phyloP scores from a whole-genome alignment of 2,329 filamentous ascomycete species.

The Colletotrichum orchidophilum region DNA sequence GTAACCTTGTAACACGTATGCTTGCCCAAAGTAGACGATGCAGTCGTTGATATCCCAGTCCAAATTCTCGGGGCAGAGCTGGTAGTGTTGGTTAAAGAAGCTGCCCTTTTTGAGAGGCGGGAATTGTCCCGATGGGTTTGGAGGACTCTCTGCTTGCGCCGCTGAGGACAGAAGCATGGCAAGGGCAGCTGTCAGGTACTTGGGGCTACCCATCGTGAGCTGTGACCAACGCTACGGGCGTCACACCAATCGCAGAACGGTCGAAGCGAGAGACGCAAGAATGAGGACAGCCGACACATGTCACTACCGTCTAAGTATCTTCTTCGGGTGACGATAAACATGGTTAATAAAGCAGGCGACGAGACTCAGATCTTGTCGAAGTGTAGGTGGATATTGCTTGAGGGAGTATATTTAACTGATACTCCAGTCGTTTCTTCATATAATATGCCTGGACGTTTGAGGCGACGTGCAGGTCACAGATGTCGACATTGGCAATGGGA shows the following conservation, averaged over 20 bases:
- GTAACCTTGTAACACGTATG: not conserved
- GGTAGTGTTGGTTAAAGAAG: conserved; percentile 41
- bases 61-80: conserved; percentile 48
- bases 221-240: not conserved
- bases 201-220: not conserved
- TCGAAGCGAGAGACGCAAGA: not conserved
- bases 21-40: conserved; percentile 44
- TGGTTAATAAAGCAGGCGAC: not conserved
- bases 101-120: conserved; percentile 36
- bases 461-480: not conserved
- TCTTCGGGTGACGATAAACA: not conserved
- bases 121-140: conserved; percentile 17
- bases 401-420: not conserved
- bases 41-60: conserved; percentile 46
- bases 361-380: not conserved
- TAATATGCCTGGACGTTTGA: not conserved
- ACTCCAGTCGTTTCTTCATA: not conserved
- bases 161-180: not conserved
- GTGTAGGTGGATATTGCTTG: not conserved
- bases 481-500: not conserved
- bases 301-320: not conserved
- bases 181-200: not conserved
- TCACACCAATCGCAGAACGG: not conserved
- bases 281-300: not conserved
- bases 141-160: not conserved